phyloP scores from a whole-genome alignment of 1,284 basidiomycete genomes.

The Ceratobasidium sp. region DNA sequence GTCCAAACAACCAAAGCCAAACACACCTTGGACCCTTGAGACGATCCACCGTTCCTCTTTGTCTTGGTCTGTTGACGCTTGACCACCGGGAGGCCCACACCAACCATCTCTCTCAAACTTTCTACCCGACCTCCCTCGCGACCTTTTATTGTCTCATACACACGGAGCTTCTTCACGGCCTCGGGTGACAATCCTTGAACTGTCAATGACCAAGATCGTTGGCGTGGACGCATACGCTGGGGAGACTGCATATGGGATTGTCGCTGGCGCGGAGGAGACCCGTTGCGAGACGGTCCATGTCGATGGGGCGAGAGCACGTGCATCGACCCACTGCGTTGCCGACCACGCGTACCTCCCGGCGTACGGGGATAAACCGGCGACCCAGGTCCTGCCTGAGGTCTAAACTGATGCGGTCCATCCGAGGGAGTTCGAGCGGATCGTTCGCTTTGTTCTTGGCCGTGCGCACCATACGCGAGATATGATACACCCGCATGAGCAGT shows the following conservation, averaged over 20 bases:
- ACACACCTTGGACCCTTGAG: background rate
- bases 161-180: conserved; percentile 38
- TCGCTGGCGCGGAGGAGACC: conserved; percentile 16
- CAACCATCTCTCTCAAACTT: conserved; percentile 20
- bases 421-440: background rate
- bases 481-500: background rate
- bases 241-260: conserved; percentile 15
- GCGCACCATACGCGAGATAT: background rate
- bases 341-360: conserved; percentile 4
- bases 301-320: conserved; percentile 28
- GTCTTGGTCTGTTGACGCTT: conserved; percentile 1
- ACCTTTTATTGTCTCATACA: conserved; percentile 27
- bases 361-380: background rate
- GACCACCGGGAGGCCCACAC: background rate
- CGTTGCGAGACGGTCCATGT: background rate
- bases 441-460: background rate
- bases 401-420: background rate
- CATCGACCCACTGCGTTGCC: conserved; percentile 33
- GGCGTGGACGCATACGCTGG: conserved; percentile 20
- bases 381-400: conserved; percentile 13
- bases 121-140: background rate
- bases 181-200: conserved; percentile 34
- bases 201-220: conserved; percentile 17
- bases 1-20: background rate
- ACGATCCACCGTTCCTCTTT: background rate